A percentile compares a stretch with the other conserved stretches of the same genome.
Conservation (phyloP, 129 eudicot species). For the Lonicera japonica region DNA sequence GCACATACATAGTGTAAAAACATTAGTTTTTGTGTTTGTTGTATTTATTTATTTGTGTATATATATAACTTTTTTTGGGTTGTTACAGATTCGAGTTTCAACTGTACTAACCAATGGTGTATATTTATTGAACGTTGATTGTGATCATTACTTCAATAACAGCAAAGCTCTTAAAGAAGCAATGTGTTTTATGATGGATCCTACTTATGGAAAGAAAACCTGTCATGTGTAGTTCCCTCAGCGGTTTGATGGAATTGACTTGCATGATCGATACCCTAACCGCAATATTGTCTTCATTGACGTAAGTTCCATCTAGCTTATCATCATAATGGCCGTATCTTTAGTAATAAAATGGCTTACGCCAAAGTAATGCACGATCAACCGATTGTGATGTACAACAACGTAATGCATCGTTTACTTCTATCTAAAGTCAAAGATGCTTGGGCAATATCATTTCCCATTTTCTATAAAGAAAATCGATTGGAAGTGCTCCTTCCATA, state of each 20-base stretch:
- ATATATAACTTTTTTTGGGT: background rate
- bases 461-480: too few species aligned
- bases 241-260: constrained; percentile 79
- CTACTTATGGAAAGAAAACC: constrained; percentile 63
- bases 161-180: constrained; percentile 88
- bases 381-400: too few species aligned
- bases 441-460: too few species aligned
- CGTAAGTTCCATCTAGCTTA: constrained; percentile 25
- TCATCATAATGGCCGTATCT: too few species aligned
- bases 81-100: constrained; percentile 70
- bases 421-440: too few species aligned
- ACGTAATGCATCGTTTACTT: too few species aligned
- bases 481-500: too few species aligned
- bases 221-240: constrained; percentile 86
- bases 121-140: constrained; percentile 72
- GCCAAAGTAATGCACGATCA: too few species aligned
- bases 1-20: too few species aligned
- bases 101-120: constrained; percentile 88
- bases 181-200: constrained; percentile 16
- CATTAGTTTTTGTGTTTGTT: too few species aligned
- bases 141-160: constrained; percentile 90
- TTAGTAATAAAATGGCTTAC: too few species aligned
- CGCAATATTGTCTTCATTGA: constrained; percentile 82
- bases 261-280: constrained; percentile 85
- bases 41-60: too few species aligned